Evolutionary conservation across 2,329 filamentous ascomycete species (phyloP).

Genomic region (Colletotrichum horii): DNA sequence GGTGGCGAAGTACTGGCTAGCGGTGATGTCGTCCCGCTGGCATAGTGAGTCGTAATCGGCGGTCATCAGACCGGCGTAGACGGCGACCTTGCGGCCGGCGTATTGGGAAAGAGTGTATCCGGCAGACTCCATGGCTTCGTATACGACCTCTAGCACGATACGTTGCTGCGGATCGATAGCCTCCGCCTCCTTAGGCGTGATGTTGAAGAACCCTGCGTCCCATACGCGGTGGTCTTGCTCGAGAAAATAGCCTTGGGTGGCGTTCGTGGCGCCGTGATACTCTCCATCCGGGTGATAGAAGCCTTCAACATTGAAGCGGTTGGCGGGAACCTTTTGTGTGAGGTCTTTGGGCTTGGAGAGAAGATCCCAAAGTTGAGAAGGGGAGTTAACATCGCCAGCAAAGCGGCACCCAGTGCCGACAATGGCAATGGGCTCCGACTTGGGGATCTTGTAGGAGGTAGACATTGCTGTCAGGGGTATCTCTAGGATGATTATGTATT

Average conservation of each 20-base stretch:
- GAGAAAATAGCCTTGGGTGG: slow-evolving; percentile 18
- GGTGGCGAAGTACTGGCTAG: slow-evolving; percentile 34
- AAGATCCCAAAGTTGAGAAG: slow-evolving; percentile 41
- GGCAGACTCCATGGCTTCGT: slow-evolving; percentile 33
- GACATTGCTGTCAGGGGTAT: slow-evolving; percentile 19
- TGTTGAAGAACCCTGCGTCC: slow-evolving; percentile 47
- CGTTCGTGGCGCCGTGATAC: slow-evolving; percentile 17
- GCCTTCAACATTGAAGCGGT: slow-evolving; percentile 26
- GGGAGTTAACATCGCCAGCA: slow-evolving; percentile 36
- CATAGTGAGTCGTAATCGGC: slow-evolving; percentile 33
- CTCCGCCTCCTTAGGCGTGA: slow-evolving; percentile 30
- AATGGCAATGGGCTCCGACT: slow-evolving; percentile 43
- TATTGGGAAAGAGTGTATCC: slow-evolving; percentile 26
- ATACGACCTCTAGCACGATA: slow-evolving; percentile 37
- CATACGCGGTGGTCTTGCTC: slow-evolving; percentile 34
- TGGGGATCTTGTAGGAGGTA: slow-evolving; percentile 19
- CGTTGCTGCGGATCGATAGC: slow-evolving; percentile 39
- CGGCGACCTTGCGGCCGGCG: slow-evolving; percentile 19
- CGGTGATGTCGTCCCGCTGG: slow-evolving; percentile 28
- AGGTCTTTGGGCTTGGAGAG: slow-evolving; percentile 34
- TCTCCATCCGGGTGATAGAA: slow-evolving; percentile 31
- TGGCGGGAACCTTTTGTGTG: slow-evolving; percentile 21
- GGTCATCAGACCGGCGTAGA: slow-evolving; percentile 29
- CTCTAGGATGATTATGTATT: slow-evolving; percentile 15
- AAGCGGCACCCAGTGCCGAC: slow-evolving; percentile 45